phyloP scores from a whole-genome alignment of 768 basidiomycete species.

The Leccinum broughii region DNA sequence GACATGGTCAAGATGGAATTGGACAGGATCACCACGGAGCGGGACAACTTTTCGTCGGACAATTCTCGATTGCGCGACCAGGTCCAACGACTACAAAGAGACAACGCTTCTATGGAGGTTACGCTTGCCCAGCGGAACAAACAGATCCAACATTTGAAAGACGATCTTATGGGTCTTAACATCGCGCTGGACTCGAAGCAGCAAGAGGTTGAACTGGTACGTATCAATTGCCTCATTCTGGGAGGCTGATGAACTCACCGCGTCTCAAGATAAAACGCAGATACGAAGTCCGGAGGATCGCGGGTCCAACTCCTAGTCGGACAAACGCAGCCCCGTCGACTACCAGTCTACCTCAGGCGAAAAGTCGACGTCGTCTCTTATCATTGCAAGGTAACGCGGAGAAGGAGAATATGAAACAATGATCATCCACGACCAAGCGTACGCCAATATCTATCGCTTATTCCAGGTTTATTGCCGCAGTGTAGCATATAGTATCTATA shows the following conservation, averaged over 20 bases:
- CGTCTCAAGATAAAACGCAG: constrained; percentile 60
- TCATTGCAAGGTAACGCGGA: neutral
- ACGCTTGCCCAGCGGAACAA: constrained; percentile 73
- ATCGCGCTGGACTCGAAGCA: constrained; percentile 94
- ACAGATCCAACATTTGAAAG: constrained; percentile 63
- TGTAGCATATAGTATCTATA: neutral
- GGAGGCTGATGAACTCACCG: neutral
- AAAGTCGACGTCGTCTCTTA: neutral
- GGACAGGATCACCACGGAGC: neutral
- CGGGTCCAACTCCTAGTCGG: constrained; percentile 58
- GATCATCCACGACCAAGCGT: constrained; percentile 3
- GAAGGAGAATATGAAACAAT: neutral
- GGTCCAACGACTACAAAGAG: constrained; percentile 70
- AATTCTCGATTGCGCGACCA: constrained; percentile 59
- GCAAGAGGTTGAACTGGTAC: constrained; percentile 87
- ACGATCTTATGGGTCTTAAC: constrained; percentile 82
- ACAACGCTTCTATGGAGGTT: constrained; percentile 84
- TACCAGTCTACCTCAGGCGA: constrained; percentile 1
- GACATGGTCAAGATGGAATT: neutral
- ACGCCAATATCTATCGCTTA: constrained; percentile 12
- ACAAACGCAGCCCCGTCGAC: constrained; percentile 36
- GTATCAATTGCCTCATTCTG: constrained; percentile 26
- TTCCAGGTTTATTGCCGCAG: constrained; percentile 1
- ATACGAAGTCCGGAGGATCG: constrained; percentile 54
- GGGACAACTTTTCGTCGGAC: constrained; percentile 39